phyloP scores from a whole-genome alignment of 768 basidiomycete species.

The Peribolospora kevripleyi region DNA sequence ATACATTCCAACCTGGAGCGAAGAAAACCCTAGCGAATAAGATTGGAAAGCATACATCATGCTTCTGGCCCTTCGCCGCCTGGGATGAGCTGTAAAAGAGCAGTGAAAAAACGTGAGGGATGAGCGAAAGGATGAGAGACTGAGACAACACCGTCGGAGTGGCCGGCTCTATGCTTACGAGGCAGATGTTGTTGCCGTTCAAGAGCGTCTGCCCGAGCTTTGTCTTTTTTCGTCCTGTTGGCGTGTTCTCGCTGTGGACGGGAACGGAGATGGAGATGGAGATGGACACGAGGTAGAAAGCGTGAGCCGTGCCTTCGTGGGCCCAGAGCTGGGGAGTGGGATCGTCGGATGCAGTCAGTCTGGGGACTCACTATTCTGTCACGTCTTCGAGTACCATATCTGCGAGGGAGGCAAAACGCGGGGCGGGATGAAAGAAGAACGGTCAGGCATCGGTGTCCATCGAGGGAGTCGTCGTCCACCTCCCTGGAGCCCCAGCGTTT shows the following conservation, averaged over 20 bases:
- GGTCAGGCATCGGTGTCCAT: too few species aligned
- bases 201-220: constrained; percentile 64
- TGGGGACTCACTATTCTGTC: constrained; percentile 56
- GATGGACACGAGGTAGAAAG: not conserved
- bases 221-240: constrained; percentile 49
- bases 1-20: too few species aligned
- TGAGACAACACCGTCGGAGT: not conserved
- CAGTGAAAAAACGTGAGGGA: constrained; percentile 1
- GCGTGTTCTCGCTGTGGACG: constrained; percentile 45
- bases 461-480: too few species aligned
- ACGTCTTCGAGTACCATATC: constrained; percentile 94
- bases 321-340: too few species aligned
- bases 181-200: constrained; percentile 90
- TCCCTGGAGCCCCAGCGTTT: too few species aligned
- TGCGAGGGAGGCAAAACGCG: constrained; percentile 15
- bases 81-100: constrained; percentile 35
- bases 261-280: not conserved
- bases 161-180: constrained; percentile 32
- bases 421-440: not conserved
- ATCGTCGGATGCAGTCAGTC: too few species aligned
- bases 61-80: constrained; percentile 42
- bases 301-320: too few species aligned
- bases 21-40: too few species aligned
- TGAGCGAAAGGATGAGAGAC: not conserved
- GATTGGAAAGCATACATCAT: too few species aligned